These are phyloP conservation scores for Taxawa tesnikishii DNA, from an alignment of 2,329 filamentous ascomycete species.

Conservation along the genomic window DNA sequence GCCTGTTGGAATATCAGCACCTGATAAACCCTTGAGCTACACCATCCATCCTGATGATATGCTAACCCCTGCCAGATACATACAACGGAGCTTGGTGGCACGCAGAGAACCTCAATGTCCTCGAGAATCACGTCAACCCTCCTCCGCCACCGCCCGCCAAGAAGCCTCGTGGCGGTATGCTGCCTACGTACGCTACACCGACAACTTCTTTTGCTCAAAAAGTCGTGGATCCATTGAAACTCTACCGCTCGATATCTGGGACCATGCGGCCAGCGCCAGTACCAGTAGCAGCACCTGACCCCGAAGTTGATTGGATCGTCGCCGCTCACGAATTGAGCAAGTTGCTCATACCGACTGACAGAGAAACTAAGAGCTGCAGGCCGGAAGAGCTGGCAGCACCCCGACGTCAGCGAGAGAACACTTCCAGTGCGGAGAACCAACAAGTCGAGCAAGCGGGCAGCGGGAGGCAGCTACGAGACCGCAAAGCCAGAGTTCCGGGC, in stretches of 20 bases:
- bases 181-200: conserved; percentile 70
- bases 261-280: conserved; percentile 29
- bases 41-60: too few species aligned
- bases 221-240: conserved; percentile 54
- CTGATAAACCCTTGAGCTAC: too few species aligned
- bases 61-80: too few species aligned
- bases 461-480: conserved; percentile 63
- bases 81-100: conserved; percentile 36
- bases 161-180: conserved; percentile 43
- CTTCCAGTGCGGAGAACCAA: conserved; percentile 31
- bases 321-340: conserved; percentile 77
- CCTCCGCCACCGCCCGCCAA: conserved; percentile 38
- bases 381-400: conserved; percentile 60
- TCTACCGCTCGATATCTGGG: conserved; percentile 51
- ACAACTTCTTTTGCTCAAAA: conserved; percentile 82
- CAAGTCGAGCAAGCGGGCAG: conserved; percentile 34
- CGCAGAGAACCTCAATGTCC: conserved; percentile 47
- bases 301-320: conserved; percentile 73
- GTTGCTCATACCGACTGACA: conserved; percentile 62
- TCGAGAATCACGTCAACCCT: conserved; percentile 50
- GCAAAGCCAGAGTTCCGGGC: conserved; percentile 44
- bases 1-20: too few species aligned
- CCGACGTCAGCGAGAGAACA: conserved; percentile 50
- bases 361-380: conserved; percentile 63
- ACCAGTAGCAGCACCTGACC: conserved; percentile 36